Base-by-base conservation (phyloP, 805 yeast genomes). In the Pichia sporocuriosa region DNA sequence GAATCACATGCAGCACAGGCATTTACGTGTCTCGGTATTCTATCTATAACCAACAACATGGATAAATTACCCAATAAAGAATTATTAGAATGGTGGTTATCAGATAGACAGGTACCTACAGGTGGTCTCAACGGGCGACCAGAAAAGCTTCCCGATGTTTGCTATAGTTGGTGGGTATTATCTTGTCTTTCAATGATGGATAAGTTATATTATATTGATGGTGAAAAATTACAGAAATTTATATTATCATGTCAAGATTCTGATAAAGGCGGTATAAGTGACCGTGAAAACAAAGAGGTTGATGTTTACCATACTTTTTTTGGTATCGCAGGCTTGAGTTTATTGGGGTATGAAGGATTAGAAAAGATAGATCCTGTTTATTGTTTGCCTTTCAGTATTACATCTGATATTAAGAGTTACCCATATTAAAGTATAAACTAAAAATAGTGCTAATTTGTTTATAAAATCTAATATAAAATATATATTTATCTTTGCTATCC, bases 91-190 rank as follows among this genome's bases (percentile, higher is more conserved):
- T 77, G 84, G 76, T 93, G 98, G 97, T 68, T 93, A 16, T 73
- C 90, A 53, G 97, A 93, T 57, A 68, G 99, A 44, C 99, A 93
- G 61, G 73, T 86, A 8, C 70, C 75, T 6, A 72, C 72, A 23
- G 99, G 99, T 6, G 99, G 99, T 0, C 69, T 93, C 42, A 93
- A 93, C 57, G 99, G 99, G 1, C 73, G 99, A 38, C 96, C 97
- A 0, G 95, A 93, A 45, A 93, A 93, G 58, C 65, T 87, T 16
- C 95, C 97, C 0, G 99, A 93, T 61, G 96, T 86, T n/a, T 93
- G 99, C 58, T 93, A 93, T 59, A 80, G 93, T 52, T 93, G 97
- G 96, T 93, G 99, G 99, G 95, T 88, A 9, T 59, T 88, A 19
- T 81, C 94, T 2, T 73, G 87, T 3, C 62, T 89, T 43, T 72